Base-by-base conservation (phyloP, 345 rosid genomes). In the Noccaea bulbosa region DNA sequence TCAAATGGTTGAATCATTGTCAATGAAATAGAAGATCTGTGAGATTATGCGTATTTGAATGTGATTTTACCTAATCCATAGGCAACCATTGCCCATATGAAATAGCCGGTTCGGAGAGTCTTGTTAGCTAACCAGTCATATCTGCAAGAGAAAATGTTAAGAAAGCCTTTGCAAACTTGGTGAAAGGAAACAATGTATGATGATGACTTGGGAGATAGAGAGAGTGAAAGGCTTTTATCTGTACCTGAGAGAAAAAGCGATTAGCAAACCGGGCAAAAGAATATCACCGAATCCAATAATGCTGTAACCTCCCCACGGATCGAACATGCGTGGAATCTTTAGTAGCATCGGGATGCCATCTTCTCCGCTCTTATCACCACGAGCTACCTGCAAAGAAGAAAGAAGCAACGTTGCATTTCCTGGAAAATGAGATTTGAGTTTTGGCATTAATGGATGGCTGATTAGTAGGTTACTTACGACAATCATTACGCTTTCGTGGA, bases 221-320 rank as follows among this genome's bases (percentile, higher is more conserved):
- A 57, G 63, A 49, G 76, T 32, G 34, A 17, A 43, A 58, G 41
- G 63, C 37, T 60, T 49, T 32, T 50, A 20, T 27, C 30, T 27
- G 62, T 68, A 95, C 99, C 99, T 88, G 76, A 95, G 89, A 34
- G 99, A 79, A 83, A 95, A 92, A 41, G 98, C 93, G 51, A 95
- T 74, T 49, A 95, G 72, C 76, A 95, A 79, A 75, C 98, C 99
- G 7, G 98, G 99, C 67, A 92, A 79, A 74, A 95, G 93, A 77
- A 95, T 95, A 90, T 95, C 99, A 24, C 98, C 99, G 38, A 95
- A 95, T 69, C 99, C 98, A 51, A 95, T 92, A 74, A 95, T 87
- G 78, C 98, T 92, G 83, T 83, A 95, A 65, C 99, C 99, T 32
- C 99, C 99, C 99, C 99, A 95, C 0, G 98, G 99, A 82, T 95